Conservation (phyloP, 2,329 filamentous ascomycete genomes). For the Zopfia rhizophila region DNA sequence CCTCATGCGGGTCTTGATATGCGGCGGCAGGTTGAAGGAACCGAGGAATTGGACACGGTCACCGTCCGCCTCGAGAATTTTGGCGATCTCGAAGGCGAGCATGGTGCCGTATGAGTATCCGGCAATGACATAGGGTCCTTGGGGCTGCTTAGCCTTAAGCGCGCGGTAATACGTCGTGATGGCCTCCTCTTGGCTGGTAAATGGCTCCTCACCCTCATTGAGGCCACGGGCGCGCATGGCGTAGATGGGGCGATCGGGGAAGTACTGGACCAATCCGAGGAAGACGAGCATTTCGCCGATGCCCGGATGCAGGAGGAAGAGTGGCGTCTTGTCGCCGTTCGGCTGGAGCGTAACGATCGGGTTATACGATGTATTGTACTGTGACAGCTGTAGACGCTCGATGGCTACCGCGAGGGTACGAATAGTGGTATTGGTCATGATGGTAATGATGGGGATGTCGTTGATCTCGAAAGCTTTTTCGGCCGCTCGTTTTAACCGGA, state of each 20-base stretch:
- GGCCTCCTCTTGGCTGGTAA: constrained; percentile 53
- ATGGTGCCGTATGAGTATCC: constrained; percentile 64
- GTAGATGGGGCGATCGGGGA: constrained; percentile 59
- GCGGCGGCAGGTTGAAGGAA: constrained; percentile 61
- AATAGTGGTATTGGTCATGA: constrained; percentile 50
- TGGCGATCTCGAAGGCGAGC: constrained; percentile 63
- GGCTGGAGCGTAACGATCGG: constrained; percentile 26
- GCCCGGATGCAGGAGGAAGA: constrained; percentile 50
- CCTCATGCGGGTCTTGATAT: constrained; percentile 58
- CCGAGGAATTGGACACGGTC: constrained; percentile 57
- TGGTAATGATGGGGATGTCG: constrained; percentile 50
- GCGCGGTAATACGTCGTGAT: constrained; percentile 53
- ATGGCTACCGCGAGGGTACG: constrained; percentile 33
- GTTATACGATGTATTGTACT: constrained; percentile 16
- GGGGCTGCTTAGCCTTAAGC: constrained; percentile 57
- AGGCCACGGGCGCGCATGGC: constrained; percentile 60
- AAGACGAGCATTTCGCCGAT: constrained; percentile 54
- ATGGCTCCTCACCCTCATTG: constrained; percentile 50
- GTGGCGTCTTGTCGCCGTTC: constrained; percentile 28
- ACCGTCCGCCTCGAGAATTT: constrained; percentile 54
- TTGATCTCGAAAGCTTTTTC: constrained; percentile 37
- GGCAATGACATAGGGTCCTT: constrained; percentile 63
- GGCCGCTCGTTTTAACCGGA: constrained; percentile 52
- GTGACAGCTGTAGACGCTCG: background rate
- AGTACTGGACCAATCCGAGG: constrained; percentile 48